These are phyloP conservation scores for Rhodomyrtus psidioides DNA, from an alignment of 441 rosid species.

Conservation along the genomic window DNA sequence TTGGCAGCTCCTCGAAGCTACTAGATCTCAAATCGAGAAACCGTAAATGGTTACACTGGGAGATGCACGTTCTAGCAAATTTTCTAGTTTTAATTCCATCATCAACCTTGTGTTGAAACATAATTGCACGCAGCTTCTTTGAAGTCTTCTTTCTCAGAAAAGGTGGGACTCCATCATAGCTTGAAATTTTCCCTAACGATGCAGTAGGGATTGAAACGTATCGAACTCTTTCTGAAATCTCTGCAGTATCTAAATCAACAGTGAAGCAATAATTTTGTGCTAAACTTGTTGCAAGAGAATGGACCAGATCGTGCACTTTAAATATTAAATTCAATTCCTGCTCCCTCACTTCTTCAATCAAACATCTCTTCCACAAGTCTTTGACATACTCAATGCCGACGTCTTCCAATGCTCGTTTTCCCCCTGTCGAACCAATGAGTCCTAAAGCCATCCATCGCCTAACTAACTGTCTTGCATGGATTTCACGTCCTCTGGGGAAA, in stretches of 20 bases:
- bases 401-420: fast-evolving
- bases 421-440: too few relatives aligned
- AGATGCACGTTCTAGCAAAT: background rate
- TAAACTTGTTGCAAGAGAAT: background rate
- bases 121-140: background rate
- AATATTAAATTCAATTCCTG: fast-evolving
- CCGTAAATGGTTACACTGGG: background rate
- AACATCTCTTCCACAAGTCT: background rate
- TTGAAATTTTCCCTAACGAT: background rate
- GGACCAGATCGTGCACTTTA: background rate
- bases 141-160: background rate
- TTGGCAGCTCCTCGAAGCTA: background rate
- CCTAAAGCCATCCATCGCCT: too few relatives aligned
- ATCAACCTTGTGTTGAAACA: background rate
- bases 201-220: background rate
- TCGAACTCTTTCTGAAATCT: background rate
- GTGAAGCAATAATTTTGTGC: background rate
- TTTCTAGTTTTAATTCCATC: background rate
- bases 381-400: background rate
- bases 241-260: background rate
- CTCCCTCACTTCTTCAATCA: background rate
- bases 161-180: background rate
- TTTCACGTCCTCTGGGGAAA: too few relatives aligned
- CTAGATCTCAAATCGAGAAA: background rate
- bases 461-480: too few relatives aligned